phyloP scores from a whole-genome alignment of 2,329 filamentous ascomycete species.

The Botrytis sinoallii region DNA sequence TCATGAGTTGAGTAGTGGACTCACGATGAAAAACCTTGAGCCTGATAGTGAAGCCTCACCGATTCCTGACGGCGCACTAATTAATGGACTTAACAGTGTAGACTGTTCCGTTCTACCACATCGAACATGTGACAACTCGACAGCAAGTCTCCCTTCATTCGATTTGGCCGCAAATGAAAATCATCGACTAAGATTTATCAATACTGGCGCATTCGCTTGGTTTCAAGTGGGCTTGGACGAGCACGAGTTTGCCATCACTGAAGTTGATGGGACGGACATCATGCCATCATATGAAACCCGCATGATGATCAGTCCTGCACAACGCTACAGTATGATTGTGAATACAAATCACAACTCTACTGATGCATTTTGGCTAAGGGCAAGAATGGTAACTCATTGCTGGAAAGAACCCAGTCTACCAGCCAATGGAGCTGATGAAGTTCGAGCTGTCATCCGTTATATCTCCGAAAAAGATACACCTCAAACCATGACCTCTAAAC shows the following conservation, averaged over 20 bases:
- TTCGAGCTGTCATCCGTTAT: conserved; percentile 51
- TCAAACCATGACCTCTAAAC: conserved; percentile 21
- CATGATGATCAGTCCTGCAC: conserved; percentile 65
- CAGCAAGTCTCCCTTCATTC: conserved; percentile 42
- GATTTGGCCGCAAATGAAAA: conserved; percentile 51
- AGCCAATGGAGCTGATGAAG: conserved; percentile 45
- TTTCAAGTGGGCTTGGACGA: conserved; percentile 70
- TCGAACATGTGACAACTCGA: conserved; percentile 46
- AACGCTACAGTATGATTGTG: conserved; percentile 67
- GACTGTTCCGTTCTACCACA: conserved; percentile 40
- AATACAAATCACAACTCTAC: conserved; percentile 54
- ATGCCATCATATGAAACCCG: conserved; percentile 56
- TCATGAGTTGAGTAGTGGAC: conserved; percentile 51
- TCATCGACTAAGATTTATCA: conserved; percentile 66
- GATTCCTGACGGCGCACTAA: conserved; percentile 46
- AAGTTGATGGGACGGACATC: conserved; percentile 68
- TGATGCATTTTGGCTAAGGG: conserved; percentile 62
- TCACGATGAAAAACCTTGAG: conserved; percentile 41
- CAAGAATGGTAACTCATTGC: conserved; percentile 58
- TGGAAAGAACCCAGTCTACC: conserved; percentile 51
- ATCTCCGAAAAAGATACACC: conserved; percentile 15
- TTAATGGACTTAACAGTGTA: conserved; percentile 45
- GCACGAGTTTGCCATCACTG: conserved; percentile 62
- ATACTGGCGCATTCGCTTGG: conserved; percentile 67
- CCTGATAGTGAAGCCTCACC: conserved; percentile 45